Base-by-base conservation (phyloP, 179 eudicot species). In the Beta lomatogona region DNA sequence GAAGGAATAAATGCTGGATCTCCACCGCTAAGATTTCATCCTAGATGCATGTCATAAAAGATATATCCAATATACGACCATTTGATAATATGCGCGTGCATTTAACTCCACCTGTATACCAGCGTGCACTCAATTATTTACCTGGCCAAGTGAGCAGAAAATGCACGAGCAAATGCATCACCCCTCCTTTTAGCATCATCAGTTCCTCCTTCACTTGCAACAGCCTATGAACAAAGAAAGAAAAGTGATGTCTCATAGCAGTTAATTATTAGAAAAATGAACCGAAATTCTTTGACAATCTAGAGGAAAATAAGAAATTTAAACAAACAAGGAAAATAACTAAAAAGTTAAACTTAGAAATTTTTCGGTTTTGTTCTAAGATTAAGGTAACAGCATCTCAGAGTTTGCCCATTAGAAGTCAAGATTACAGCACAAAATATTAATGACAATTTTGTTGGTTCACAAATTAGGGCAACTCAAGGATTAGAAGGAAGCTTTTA, bases 121-220 rank as follows among this genome's bases (percentile, higher is more conserved):
- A 63, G 64, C 1, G 15, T 21, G 15, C 65, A 76, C 6, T 53
- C n/a, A 71, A 41, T 31, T 12, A 68, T 55, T 21, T 88, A 96
- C 99, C 99, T 96, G 66, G 97, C 97, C 87, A 96, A 89, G 82
- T 96, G 99, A 65, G 99, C 99, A 82, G 98, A 94, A 86, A 96
- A 94, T 74, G 99, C 99, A 84, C 95, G 97, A 89, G 99, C 96
- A 89, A 96, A 96, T 36, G 99, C 99, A 90, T 96, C 97, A 28
- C 97, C 99, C 83, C 98, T 88, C 82, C 97, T 90, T 88, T 92
- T 96, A 84, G 99, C 98, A 88, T 96, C 99, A 76, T 92, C 97
- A 1, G 99, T 94, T 70, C 98, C 98, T 73, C 99, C 99, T 91
- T 96, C 99, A 83, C 99, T 94, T 48, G 98, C 99, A 79, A 96